phyloP scores from a whole-genome alignment of 2,329 filamentous ascomycete species.

The Aspergillus clavatus region DNA sequence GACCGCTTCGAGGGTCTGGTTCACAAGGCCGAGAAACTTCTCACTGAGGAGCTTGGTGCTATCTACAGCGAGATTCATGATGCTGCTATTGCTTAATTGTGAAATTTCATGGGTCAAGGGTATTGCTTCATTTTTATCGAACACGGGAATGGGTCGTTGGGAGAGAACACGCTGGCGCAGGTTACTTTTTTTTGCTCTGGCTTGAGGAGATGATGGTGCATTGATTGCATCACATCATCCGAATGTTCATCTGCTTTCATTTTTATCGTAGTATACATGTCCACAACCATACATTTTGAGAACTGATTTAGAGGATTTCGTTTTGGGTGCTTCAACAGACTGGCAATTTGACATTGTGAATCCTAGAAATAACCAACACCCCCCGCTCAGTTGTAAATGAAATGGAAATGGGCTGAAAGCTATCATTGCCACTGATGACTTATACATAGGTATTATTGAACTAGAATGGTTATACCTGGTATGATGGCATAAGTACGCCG shows the following conservation, averaged over 20 bases:
- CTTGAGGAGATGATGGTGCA: conserved; percentile 13
- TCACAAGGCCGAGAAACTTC: conserved; percentile 45
- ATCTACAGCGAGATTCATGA: conserved; percentile 43
- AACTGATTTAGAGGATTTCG: conserved; percentile 24
- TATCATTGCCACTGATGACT: not conserved
- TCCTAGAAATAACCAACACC: not conserved
- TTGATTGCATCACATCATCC: conserved; percentile 17
- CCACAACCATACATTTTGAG: conserved; percentile 18
- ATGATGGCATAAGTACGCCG: too few species aligned
- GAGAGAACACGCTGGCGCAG: conserved; percentile 27
- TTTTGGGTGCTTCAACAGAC: conserved; percentile 8
- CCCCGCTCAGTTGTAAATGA: not conserved
- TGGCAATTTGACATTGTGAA: conserved; percentile 36
- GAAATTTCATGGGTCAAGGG: conserved; percentile 6
- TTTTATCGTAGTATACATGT: conserved; percentile 27
- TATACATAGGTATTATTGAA: too few species aligned
- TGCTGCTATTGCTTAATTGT: conserved; percentile 44
- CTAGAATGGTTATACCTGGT: too few species aligned
- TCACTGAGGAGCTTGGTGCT: conserved; percentile 43
- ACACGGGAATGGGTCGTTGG: conserved; percentile 19
- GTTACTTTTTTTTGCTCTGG: conserved; percentile 17
- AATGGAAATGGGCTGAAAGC: not conserved
- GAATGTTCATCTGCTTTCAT: conserved; percentile 21
- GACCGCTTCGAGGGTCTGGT: conserved; percentile 40
- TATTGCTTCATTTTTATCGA: conserved; percentile 6